Base-by-base conservation (phyloP, 768 basidiomycete species). In the Boletus sp. region DNA sequence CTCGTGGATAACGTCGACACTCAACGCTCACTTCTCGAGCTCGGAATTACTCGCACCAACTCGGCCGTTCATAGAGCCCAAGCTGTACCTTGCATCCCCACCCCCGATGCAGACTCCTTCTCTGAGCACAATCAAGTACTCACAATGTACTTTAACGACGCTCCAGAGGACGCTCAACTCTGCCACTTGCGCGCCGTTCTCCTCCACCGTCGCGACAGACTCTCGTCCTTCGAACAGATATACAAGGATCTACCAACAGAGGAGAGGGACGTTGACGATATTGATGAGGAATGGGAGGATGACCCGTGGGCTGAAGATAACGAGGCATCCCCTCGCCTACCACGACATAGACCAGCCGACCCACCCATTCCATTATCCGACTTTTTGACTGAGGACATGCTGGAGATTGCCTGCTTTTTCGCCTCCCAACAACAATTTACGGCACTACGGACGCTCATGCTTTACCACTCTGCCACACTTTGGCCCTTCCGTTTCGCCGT, bases 161-260 rank as follows among this genome's bases (percentile, higher is more conserved):
- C 76, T n/a, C 80, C 82, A 40, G 75, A 77, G 10, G 89, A 92
- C 62, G 85, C 83, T 20, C 81, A 83, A 52, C 69, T 90, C 41
- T 89, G 84, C 63, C 71, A 75, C 59, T 73, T 93, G 59, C 89
- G 92, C 37, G 72, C 78, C 18, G 59, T 83, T n/a, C 78, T 94
- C n/a, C 77, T 93, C 35, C 76, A 81, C 48, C 79, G 90, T 11
- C 74, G 84, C 32, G 89, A 91, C 69, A 76, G 82, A 47, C 75
- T 93, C 47, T 86, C 85, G 59, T 90, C 89, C n/a, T 93, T 80
- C 56, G 76, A 81, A 20, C 81, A 87, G 63, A 78, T 92, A 62
- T 80, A 73, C 65, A 78, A 78, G 59, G 75, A 70, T 20, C 61
- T 75, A 12, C 69, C 79, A 28, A 57, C 59, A 10, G 63, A 67